Evolutionary conservation across 371 early-diverging fungal species (phyloP).

Genomic region (Scutellospora calospora): DNA sequence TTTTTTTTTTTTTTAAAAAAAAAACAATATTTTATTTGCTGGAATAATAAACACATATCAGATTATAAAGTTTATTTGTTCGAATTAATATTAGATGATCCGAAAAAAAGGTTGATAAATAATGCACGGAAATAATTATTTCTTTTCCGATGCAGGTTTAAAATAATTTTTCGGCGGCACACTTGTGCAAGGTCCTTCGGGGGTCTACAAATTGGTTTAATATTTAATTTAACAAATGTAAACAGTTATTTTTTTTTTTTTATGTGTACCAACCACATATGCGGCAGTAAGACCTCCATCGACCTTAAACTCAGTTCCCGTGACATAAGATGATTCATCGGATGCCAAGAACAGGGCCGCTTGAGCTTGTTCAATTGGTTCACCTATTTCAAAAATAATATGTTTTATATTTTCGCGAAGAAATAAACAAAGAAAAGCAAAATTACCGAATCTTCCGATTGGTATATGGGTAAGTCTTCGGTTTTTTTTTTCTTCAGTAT

Average conservation of each 20-base stretch:
- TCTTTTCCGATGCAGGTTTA: neutral
- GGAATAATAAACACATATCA: too few species aligned
- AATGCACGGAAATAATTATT: too few species aligned
- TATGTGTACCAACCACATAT: conserved; percentile 65
- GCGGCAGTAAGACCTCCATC: conserved; percentile 89
- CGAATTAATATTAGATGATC: too few species aligned
- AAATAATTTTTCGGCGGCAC: conserved; percentile 56
- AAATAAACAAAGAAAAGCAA: neutral
- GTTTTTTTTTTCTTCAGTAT: conserved; percentile 88
- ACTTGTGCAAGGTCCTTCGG: conserved; percentile 60
- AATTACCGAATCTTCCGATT: conserved; percentile 84
- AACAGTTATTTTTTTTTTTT: neutral
- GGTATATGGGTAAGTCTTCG: conserved; percentile 86
- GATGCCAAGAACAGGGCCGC: conserved; percentile 86
- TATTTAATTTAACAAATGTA: neutral
- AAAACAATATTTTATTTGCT: too few species aligned
- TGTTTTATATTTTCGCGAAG: neutral
- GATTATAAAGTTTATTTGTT: too few species aligned
- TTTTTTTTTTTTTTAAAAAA: too few species aligned
- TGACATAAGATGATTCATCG: conserved; percentile 83
- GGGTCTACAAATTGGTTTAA: conserved; percentile 48
- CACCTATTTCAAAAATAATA: conserved; percentile 57
- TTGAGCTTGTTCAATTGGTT: conserved; percentile 90
- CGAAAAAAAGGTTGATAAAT: too few species aligned
- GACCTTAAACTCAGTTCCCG: conserved; percentile 86